Evolutionary conservation across 2,329 filamentous ascomycete genomes (phyloP).

Genomic region (Thielaviopsis euricoi): DNA sequence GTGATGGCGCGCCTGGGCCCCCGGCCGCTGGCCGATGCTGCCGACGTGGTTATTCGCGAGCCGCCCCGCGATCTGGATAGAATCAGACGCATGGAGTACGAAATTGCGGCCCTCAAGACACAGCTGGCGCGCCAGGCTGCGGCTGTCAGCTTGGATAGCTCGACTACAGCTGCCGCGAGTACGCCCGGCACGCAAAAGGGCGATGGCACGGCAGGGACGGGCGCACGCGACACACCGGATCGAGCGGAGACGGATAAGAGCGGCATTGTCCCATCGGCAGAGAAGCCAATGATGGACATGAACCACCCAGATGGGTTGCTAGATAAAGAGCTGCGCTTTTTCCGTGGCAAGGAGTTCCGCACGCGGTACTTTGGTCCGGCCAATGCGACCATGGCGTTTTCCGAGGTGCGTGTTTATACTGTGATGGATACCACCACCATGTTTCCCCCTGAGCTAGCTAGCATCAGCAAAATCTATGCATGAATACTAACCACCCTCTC

Average conservation of each 20-base stretch:
- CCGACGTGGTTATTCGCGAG: conserved; percentile 21
- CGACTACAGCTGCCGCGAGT: conserved; percentile 23
- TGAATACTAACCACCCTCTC: too few relatives aligned
- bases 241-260: background rate
- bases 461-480: too few relatives aligned
- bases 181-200: conserved; percentile 26
- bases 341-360: conserved; percentile 41
- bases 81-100: conserved; percentile 41
- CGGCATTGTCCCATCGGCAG: conserved; percentile 8
- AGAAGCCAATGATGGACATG: conserved; percentile 25
- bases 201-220: conserved; percentile 21
- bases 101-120: conserved; percentile 39
- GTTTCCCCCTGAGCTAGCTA: too few relatives aligned
- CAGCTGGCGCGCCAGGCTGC: conserved; percentile 30
- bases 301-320: conserved; percentile 19
- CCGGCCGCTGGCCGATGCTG: conserved; percentile 21
- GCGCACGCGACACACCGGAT: conserved; percentile 15
- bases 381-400: conserved; percentile 43
- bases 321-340: conserved; percentile 38
- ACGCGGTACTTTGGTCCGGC: conserved; percentile 44
- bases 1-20: conserved; percentile 26
- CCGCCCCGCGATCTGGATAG: conserved; percentile 36
- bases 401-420: conserved; percentile 24
- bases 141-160: conserved; percentile 26
- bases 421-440: too few relatives aligned